Base-by-base conservation (phyloP, 1,284 basidiomycete genomes). In the Thecaphora thlaspeos region DNA sequence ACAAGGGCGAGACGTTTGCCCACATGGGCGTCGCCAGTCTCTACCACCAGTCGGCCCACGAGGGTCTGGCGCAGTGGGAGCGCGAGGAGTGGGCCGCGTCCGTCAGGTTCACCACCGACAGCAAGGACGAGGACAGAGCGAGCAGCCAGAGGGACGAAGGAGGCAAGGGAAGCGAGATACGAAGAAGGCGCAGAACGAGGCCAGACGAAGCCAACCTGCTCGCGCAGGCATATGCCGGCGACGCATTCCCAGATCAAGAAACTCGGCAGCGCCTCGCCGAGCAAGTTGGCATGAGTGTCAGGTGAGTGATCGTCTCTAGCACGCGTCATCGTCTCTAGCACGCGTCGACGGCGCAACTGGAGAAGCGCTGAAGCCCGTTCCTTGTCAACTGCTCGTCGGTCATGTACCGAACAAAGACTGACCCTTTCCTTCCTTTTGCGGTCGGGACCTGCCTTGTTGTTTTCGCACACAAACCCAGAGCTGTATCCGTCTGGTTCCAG, bases 401-500 rank as follows among this genome's bases (percentile, higher is more conserved):
- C n/a, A n/a, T n/a, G n/a, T n/a, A n/a, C n/a, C n/a, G n/a, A n/a
- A n/a, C n/a, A n/a, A n/a, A n/a, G n/a, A 43, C 51, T 55, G 40
- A 55, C 46, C 32, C 36, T 21, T 18, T 15, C 11, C 21, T 34
- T 39, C 17, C 8, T 15, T n/a, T 22, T 36, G 19, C 9, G n/a
- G n/a, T n/a, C n/a, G n/a, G n/a, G n/a, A n/a, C n/a, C n/a, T n/a
- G n/a, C n/a, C n/a, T n/a, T n/a, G n/a, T n/a, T n/a, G n/a, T n/a
- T n/a, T 34, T 34, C 17, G n/a, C 41, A 24, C n/a, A 43, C 36
- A 22, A 43, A 38, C 43, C 36, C 56, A 62, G 60, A 46, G 59
- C 62, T 17, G 69, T 76, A 8, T 74, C 72, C 14, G 68, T 76
- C 14, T 76, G 73, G 73, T 76, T 76, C 51, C 73, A 76, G 51